A percentile compares a stretch with the other conserved stretches of the same genome.
Conservation (phyloP, 2,329 filamentous ascomycete genomes). For the Penicillium occitanis region DNA sequence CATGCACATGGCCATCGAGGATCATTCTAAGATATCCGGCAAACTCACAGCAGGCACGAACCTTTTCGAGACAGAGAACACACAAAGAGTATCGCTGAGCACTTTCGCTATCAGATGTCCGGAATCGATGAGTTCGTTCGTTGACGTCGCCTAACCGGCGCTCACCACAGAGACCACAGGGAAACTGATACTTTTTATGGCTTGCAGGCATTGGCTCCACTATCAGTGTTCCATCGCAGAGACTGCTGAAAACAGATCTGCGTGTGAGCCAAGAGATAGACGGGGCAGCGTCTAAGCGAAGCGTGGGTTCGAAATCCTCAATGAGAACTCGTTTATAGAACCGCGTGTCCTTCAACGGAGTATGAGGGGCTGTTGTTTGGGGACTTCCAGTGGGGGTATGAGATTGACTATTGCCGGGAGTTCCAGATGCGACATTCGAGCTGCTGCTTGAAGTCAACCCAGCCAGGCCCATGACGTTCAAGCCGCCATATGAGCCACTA, state of each 20-base stretch:
- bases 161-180: slow-evolving; percentile 90
- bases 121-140: slow-evolving; percentile 80
- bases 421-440: slow-evolving; percentile 62
- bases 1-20: slow-evolving; percentile 87
- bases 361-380: slow-evolving; percentile 44
- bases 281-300: slow-evolving; percentile 84
- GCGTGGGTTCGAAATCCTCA: slow-evolving; percentile 92
- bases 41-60: slow-evolving; percentile 89
- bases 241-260: slow-evolving; percentile 76
- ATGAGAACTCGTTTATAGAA: slow-evolving; percentile 88
- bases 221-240: slow-evolving; percentile 80
- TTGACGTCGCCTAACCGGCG: slow-evolving; percentile 68
- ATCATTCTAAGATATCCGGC: slow-evolving; percentile 87
- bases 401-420: slow-evolving; percentile 43
- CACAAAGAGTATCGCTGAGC: slow-evolving; percentile 89
- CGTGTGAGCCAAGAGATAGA: slow-evolving; percentile 92
- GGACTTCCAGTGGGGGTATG: slow-evolving; percentile 51
- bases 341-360: slow-evolving; percentile 78
- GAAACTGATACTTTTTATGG: slow-evolving; percentile 53
- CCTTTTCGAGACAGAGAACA: slow-evolving; percentile 77
- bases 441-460: slow-evolving; percentile 37
- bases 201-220: slow-evolving; percentile 79
- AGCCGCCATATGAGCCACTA: slow-evolving; percentile 67
- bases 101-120: slow-evolving; percentile 80
- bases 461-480: slow-evolving; percentile 60